Evolutionary conservation across 352 stramenopile genomes (phyloP).

Genomic region (Phytophthora uliginosa): DNA sequence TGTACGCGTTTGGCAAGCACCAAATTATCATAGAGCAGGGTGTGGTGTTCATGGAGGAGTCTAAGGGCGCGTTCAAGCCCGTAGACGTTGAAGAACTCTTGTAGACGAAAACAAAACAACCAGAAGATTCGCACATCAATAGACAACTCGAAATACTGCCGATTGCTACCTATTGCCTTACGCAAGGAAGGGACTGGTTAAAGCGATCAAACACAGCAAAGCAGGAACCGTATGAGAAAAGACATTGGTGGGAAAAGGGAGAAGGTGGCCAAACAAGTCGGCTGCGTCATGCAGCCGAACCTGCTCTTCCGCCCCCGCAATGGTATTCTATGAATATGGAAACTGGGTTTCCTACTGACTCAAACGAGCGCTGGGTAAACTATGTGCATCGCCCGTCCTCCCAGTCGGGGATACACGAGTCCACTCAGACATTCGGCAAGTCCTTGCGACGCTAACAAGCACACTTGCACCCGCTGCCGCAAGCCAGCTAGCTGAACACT

Average conservation of each 20-base stretch:
- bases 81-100: slow-evolving; percentile 84
- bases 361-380: slow-evolving; percentile 4
- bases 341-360: slow-evolving; percentile 34
- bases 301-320: slow-evolving; percentile 10
- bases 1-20: slow-evolving; percentile 84
- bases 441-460: slow-evolving; percentile 12
- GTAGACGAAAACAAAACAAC: slow-evolving; percentile 14
- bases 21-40: slow-evolving; percentile 90
- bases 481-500: slow-evolving; percentile 32
- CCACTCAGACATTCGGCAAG: slow-evolving; percentile 17
- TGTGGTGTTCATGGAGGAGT: slow-evolving; percentile 77
- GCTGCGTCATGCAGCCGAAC: slow-evolving; percentile 39
- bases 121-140: slow-evolving; percentile 3
- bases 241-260: slow-evolving; percentile 7
- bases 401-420: slow-evolving; percentile 39
- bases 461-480: slow-evolving; percentile 6
- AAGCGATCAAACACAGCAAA: too few species aligned
- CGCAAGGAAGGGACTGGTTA: too few species aligned
- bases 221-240: neutral
- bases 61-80: slow-evolving; percentile 75
- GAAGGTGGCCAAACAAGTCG: slow-evolving; percentile 16
- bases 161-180: neutral
- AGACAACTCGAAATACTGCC: slow-evolving; percentile 4
- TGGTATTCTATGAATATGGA: slow-evolving; percentile 37
- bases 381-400: slow-evolving; percentile 22